A percentile compares a stretch with the other conserved stretches of the same genome.
Evolutionary conservation across 176 grass and related monocot genomes (phyloP).

Genomic region (Aegilops longissima): DNA sequence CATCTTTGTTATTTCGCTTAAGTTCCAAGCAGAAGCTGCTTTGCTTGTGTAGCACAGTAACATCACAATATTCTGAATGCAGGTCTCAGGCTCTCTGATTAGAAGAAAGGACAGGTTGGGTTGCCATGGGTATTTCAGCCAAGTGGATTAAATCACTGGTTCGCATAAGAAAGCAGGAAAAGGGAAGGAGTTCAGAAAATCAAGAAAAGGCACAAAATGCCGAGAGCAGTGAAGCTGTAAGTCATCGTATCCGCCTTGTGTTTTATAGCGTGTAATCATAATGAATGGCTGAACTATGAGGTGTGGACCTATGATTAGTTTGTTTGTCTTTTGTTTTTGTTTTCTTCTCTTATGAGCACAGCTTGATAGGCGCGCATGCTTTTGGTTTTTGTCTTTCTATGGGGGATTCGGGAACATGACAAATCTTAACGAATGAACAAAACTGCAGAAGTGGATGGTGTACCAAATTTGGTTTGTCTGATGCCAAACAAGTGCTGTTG

Average conservation of each 20-base stretch:
- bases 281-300: not conserved
- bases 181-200: constrained; percentile 48
- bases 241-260: constrained; percentile 25
- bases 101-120: constrained; percentile 9
- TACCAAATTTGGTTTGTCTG: constrained; percentile 34
- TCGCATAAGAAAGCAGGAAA: constrained; percentile 74
- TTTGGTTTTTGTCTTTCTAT: constrained; percentile 24
- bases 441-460: constrained; percentile 39
- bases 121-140: constrained; percentile 70
- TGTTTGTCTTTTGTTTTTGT: constrained; percentile 1
- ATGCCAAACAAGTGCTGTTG: constrained; percentile 42
- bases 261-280: not conserved
- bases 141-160: constrained; percentile 95
- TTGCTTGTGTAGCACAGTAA: not conserved
- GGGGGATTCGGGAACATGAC: constrained; percentile 31
- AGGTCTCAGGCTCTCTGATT: constrained; percentile 28
- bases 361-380: constrained; percentile 10
- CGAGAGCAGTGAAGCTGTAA: constrained; percentile 67
- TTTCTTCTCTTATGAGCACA: not conserved
- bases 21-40: constrained; percentile 9
- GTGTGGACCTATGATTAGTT: constrained; percentile 5
- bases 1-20: not conserved
- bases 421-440: constrained; percentile 44
- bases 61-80: constrained; percentile 16
- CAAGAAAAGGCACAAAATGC: constrained; percentile 52